Percentiles rank a stretch among this genome's conserved stretches.
Evolutionary conservation across 2,329 filamentous ascomycete species (phyloP).

Genomic region (Neofusicoccum ribis): DNA sequence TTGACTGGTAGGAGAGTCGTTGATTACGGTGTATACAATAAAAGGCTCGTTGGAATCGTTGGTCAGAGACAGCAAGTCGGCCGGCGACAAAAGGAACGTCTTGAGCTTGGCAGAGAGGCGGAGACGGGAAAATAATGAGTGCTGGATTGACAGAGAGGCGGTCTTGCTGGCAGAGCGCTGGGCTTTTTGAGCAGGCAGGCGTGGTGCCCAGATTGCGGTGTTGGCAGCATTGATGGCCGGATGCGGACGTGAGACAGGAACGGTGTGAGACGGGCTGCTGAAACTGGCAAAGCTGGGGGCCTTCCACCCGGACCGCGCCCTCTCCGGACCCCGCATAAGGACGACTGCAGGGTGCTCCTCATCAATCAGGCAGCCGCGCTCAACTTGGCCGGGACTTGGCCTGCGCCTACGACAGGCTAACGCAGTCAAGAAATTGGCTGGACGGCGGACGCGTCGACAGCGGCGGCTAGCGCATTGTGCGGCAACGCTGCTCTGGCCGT

Average conservation of each 20-base stretch:
- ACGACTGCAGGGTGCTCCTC: not conserved
- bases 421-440: conserved; percentile 1
- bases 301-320: not conserved
- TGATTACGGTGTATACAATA: conserved; percentile 5
- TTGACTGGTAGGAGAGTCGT: not conserved
- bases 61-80: not conserved
- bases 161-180: not conserved
- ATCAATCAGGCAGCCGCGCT: not conserved
- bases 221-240: not conserved
- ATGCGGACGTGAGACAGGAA: conserved; percentile 8
- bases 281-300: conserved; percentile 11
- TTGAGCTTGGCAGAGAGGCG: not conserved
- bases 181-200: not conserved
- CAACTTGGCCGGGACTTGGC: not conserved
- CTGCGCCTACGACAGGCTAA: not conserved
- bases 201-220: not conserved
- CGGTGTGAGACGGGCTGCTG: not conserved
- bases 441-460: not conserved
- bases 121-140: not conserved
- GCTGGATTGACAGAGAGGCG: not conserved
- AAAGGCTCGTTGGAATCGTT: not conserved
- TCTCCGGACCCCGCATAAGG: conserved; percentile 14
- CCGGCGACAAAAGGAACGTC: conserved; percentile 17
- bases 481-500: not conserved
- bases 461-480: not conserved